These are phyloP conservation scores for Xylaria intraflava DNA, from an alignment of 495 filamentous ascomycete species.

Conservation along the genomic window DNA sequence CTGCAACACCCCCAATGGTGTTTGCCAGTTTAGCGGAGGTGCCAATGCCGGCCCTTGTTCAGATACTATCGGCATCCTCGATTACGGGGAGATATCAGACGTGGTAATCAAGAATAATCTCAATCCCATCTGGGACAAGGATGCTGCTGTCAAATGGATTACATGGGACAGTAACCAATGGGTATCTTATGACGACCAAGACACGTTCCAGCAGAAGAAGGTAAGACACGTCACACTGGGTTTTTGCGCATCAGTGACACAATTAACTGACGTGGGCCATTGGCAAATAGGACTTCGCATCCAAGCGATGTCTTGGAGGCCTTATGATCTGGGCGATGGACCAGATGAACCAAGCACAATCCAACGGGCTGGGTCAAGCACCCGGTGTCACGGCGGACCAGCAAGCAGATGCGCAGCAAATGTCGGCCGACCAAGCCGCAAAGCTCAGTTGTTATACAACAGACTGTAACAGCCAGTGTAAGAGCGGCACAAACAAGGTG, in stretches of 20 bases:
- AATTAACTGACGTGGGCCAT: too few relatives aligned
- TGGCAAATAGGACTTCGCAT: too few relatives aligned
- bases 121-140: not conserved
- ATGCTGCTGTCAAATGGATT: constrained; percentile 1
- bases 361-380: not conserved
- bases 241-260: too few relatives aligned
- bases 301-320: not conserved
- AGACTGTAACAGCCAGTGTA: not conserved
- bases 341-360: not conserved
- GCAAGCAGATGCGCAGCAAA: not conserved
- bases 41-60: not conserved
- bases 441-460: not conserved
- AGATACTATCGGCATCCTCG: constrained; percentile 16
- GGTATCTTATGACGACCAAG: constrained; percentile 33
- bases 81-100: constrained; percentile 18
- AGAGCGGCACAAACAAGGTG: not conserved
- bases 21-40: not conserved
- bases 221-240: too few relatives aligned
- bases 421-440: not conserved
- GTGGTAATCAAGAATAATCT: constrained; percentile 28
- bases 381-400: not conserved
- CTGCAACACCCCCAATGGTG: constrained; percentile 27
- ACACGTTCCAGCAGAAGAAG: constrained; percentile 13
- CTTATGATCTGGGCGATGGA: not conserved
- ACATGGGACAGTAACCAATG: constrained; percentile 24